Conservation (phyloP, 2,329 filamentous ascomycete genomes). For the Aspergillus oerlinghausenensis region DNA sequence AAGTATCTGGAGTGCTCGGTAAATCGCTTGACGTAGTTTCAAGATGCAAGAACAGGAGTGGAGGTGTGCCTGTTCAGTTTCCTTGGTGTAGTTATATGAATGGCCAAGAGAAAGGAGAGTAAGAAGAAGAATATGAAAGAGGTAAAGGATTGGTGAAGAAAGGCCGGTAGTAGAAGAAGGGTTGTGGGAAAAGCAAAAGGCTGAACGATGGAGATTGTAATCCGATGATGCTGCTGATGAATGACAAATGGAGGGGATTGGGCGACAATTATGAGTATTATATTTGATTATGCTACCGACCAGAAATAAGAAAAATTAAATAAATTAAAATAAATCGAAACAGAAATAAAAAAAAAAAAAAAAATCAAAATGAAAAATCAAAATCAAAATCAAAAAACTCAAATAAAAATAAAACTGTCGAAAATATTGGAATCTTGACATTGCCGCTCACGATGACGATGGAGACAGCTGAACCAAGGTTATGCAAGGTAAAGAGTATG, state of each 20-base stretch:
- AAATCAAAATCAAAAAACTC: too few relatives aligned
- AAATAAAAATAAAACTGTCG: neutral
- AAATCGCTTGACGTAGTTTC: neutral
- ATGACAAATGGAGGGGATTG: constrained; percentile 6
- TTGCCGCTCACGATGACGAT: constrained; percentile 23
- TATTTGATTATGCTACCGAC: constrained; percentile 2
- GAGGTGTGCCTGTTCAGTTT: neutral
- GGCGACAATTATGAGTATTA: constrained; percentile 12
- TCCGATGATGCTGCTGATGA: constrained; percentile 5
- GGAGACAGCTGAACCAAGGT: constrained; percentile 25
- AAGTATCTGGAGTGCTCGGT: neutral
- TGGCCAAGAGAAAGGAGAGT: neutral
- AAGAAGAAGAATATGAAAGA: neutral
- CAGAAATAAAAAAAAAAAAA: too few relatives aligned
- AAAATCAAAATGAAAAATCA: neutral
- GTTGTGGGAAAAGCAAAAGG: constrained; percentile 2
- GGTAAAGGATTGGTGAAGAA: neutral
- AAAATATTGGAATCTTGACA: constrained; percentile 14
- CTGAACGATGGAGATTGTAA: neutral
- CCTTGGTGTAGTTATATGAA: neutral
- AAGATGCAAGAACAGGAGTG: neutral
- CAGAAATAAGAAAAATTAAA: constrained; percentile 6
- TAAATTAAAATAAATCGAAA: neutral
- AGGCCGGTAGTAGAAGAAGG: constrained; percentile 1
- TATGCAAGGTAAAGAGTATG: constrained; percentile 23